A percentile compares a stretch with the other conserved stretches of the same genome.
Evolutionary conservation across 139 green algal genomes (phyloP).

Genomic region (Chlorella sp.): DNA sequence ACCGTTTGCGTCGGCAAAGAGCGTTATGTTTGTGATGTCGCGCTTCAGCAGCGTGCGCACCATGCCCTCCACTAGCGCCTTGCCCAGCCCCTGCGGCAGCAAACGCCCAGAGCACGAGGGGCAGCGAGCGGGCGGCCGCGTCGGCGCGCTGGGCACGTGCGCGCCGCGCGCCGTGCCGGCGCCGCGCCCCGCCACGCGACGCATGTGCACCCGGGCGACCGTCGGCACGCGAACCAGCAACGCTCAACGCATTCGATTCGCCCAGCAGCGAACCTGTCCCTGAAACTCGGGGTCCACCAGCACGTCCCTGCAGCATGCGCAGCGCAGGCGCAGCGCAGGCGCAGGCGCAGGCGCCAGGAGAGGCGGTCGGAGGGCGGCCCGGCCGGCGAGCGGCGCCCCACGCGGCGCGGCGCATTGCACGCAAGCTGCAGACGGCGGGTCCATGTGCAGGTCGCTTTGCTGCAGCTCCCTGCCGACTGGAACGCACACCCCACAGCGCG

Average conservation of each 20-base stretch:
- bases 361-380: too few species aligned
- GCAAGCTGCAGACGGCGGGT: too few species aligned
- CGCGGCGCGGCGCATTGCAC: too few species aligned
- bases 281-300: slow-evolving; percentile 94
- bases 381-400: too few species aligned
- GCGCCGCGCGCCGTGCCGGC: background rate
- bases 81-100: slow-evolving; percentile 85
- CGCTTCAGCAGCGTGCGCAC: slow-evolving; percentile 78
- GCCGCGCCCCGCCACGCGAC: background rate
- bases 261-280: slow-evolving; percentile 47
- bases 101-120: background rate
- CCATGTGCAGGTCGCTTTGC: too few species aligned
- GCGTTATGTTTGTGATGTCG: slow-evolving; percentile 97
- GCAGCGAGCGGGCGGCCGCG: background rate
- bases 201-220: too few species aligned
- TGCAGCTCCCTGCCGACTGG: too few species aligned
- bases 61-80: slow-evolving; percentile 93
- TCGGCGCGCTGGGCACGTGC: background rate
- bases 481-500: too few species aligned
- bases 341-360: too few species aligned
- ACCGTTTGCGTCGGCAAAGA: slow-evolving; percentile 92
- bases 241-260: too few species aligned
- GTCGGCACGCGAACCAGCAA: background rate
- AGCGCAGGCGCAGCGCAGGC: too few species aligned
- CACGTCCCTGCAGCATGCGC: too few species aligned